Conservation (phyloP, 2,329 filamentous ascomycete species). For the Scedosporium dehoogii region DNA sequence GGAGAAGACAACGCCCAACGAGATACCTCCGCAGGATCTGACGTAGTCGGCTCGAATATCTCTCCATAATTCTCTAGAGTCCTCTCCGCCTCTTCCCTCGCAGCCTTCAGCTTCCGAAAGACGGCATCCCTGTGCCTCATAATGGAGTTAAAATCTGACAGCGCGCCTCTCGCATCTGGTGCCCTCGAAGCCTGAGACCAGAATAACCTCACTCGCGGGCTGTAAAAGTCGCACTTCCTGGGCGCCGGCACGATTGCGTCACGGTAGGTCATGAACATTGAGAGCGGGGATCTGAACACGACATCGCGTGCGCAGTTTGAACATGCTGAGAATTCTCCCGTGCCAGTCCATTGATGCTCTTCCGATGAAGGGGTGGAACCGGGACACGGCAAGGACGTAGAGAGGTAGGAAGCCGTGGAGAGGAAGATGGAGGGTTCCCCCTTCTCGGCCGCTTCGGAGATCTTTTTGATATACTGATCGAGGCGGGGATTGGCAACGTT, state of each 20-base stretch:
- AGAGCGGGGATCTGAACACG: slow-evolving; percentile 1
- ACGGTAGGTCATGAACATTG: slow-evolving; percentile 6
- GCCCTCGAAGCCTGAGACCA: slow-evolving; percentile 1
- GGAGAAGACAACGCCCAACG: not conserved
- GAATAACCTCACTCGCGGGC: slow-evolving; percentile 2
- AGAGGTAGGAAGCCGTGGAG: slow-evolving; percentile 5
- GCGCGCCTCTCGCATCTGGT: not conserved
- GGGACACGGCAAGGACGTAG: slow-evolving; percentile 1
- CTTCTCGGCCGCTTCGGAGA: slow-evolving; percentile 6
- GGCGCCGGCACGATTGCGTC: not conserved
- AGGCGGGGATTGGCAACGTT: slow-evolving; percentile 5
- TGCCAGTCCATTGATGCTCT: slow-evolving; percentile 1
- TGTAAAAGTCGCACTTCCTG: slow-evolving; percentile 3
- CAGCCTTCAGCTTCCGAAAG: not conserved
- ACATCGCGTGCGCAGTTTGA: slow-evolving; percentile 6
- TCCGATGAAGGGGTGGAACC: not conserved
- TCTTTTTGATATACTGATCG: slow-evolving; percentile 6
- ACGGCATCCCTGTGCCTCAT: slow-evolving; percentile 5
- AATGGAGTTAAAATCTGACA: slow-evolving; percentile 3
- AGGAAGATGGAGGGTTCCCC: slow-evolving; percentile 3
- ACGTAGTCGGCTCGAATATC: not conserved
- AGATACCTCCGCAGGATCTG: not conserved
- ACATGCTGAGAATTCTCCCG: slow-evolving; percentile 5
- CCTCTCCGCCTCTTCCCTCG: not conserved
- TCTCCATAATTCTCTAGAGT: not conserved